A percentile compares a stretch with the other conserved stretches of the same genome.
Conservation (phyloP, 805 yeast species). For the Nakazawaea ambrosiae region DNA sequence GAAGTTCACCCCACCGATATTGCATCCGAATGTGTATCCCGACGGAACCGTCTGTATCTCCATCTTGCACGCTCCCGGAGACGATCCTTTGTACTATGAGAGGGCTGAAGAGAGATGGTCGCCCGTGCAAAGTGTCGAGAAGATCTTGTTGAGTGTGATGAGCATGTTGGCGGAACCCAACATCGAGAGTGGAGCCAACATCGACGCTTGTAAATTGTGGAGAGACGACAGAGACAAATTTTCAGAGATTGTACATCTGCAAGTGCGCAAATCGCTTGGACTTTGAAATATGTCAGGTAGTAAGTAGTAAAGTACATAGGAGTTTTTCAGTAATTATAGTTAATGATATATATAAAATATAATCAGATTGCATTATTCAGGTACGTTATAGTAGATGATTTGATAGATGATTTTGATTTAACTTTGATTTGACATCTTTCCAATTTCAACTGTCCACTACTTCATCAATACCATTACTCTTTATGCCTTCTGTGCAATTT, state of each 20-base stretch:
- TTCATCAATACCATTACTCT: too few species aligned
- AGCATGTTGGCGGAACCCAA: constrained; percentile 98
- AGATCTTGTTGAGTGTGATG: constrained; percentile 85
- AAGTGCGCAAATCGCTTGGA: constrained; percentile 69
- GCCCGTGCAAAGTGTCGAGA: constrained; percentile 97
- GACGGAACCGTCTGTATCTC: constrained; percentile 97
- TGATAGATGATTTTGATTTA: too few species aligned
- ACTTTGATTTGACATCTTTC: too few species aligned
- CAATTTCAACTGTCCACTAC: too few species aligned
- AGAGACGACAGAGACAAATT: constrained; percentile 73
- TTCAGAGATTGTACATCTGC: constrained; percentile 53
- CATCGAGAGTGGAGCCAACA: constrained; percentile 91
- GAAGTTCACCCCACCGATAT: constrained; percentile 73
- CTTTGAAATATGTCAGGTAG: constrained; percentile 25
- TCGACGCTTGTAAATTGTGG: constrained; percentile 79
- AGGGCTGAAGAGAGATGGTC: constrained; percentile 96
- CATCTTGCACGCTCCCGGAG: constrained; percentile 93
- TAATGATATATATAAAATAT: too few species aligned
- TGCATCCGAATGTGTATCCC: constrained; percentile 90
- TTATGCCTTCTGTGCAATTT: too few species aligned
- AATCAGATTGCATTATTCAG: too few species aligned
- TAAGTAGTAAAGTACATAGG: too few species aligned
- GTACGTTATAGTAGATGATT: too few species aligned
- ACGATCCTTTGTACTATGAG: constrained; percentile 94
- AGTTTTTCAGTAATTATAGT: too few species aligned